Percentiles rank a stretch among this genome's conserved stretches.
Evolutionary conservation across 495 filamentous ascomycete genomes (phyloP).

Genomic region (Aspergillus indologenus): DNA sequence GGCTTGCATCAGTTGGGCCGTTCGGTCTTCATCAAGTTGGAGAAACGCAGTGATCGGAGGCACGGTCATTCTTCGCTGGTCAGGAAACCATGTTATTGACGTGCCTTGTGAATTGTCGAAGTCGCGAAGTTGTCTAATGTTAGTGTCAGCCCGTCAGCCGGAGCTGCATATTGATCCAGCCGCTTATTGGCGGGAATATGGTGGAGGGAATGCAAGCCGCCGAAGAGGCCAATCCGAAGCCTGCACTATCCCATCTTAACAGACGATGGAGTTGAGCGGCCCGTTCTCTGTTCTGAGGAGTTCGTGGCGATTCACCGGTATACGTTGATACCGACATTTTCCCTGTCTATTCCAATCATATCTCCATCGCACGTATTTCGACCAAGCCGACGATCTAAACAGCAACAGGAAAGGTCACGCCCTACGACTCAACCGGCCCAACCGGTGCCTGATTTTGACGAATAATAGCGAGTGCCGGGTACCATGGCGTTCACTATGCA

Average conservation of each 20-base stretch:
- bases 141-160: neutral
- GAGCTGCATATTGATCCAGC: neutral
- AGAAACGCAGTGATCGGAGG: neutral
- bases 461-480: neutral
- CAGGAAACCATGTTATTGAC: neutral
- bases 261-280: neutral
- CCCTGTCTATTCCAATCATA: neutral
- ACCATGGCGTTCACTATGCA: neutral
- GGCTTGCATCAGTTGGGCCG: conserved; percentile 12
- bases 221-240: neutral
- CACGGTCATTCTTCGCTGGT: neutral
- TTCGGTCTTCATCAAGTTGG: conserved; percentile 8
- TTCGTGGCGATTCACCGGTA: neutral
- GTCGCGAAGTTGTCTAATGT: neutral
- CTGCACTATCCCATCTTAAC: neutral
- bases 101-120: conserved; percentile 4
- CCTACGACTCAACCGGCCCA: neutral
- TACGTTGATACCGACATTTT: neutral
- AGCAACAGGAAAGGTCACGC: neutral
- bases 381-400: neutral
- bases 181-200: neutral
- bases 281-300: neutral
- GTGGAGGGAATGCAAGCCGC: neutral
- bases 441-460: neutral
- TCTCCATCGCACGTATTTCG: neutral